Conservation (phyloP, 129 eudicot genomes). For the sunflower (Helianthus annuus) region HanXRQr2.0-SUNRISE NC_035441.2:10523155-10523654, state of each 20-base stretch:
- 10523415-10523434: not conserved
- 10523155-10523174: slow-evolving; percentile 88
- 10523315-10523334: slow-evolving; percentile 64
- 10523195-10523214: slow-evolving; percentile 80
- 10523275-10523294: slow-evolving; percentile 98
- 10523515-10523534: too few species aligned
- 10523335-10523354: slow-evolving; percentile 98
- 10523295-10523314: slow-evolving; percentile 81
- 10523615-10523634: too few species aligned
- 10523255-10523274: slow-evolving; percentile 89
- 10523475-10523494: slow-evolving; percentile 11
- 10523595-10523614: too few species aligned
- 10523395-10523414: not conserved
- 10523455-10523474: slow-evolving; percentile 12
- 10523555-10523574: not conserved
- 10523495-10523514: too few species aligned
- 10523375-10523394: slow-evolving; percentile 55
- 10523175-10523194: slow-evolving; percentile 88
- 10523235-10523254: slow-evolving; percentile 71
- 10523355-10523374: slow-evolving; percentile 87
- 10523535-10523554: not conserved
- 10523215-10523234: slow-evolving; percentile 88
- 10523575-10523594: too few species aligned
- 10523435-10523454: not conserved
- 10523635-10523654: too few species aligned